A percentile compares a stretch with the other conserved stretches of the same genome.
phyloP scores from a whole-genome alignment of 371 early-diverging fungal genomes.

The Enterocytospora artemiae region DNA sequence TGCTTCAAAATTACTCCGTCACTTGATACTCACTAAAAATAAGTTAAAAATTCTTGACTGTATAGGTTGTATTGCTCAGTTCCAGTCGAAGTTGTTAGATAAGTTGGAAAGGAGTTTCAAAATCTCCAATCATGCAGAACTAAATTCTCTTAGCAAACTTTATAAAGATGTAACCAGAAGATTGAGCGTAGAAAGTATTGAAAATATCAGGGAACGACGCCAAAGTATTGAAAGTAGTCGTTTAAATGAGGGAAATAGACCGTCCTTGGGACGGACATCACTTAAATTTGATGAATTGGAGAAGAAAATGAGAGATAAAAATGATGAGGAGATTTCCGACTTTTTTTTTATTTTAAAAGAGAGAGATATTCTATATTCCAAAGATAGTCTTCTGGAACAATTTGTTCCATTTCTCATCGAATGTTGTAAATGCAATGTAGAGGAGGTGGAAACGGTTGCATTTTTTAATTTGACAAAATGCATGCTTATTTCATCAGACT shows the following conservation, averaged over 20 bases:
- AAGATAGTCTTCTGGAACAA: conserved; percentile 28
- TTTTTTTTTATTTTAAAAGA: conserved; percentile 55
- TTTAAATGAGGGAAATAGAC: neutral
- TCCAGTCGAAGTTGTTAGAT: conserved; percentile 43
- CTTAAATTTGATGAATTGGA: conserved; percentile 14
- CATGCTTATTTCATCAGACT: conserved; percentile 39
- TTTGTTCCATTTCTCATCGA: conserved; percentile 38
- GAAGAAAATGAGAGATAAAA: conserved; percentile 20
- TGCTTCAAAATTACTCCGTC: conserved; percentile 15
- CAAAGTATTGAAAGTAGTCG: neutral
- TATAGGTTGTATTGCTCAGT: conserved; percentile 51
- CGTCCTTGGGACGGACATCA: neutral
- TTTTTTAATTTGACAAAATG: conserved; percentile 17
- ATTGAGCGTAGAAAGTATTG: neutral
- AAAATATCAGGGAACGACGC: neutral
- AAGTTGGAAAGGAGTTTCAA: conserved; percentile 46
- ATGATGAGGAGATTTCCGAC: conserved; percentile 56
- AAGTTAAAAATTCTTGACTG: conserved; percentile 39
- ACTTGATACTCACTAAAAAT: conserved; percentile 12
- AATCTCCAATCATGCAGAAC: conserved; percentile 17
- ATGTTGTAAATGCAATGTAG: neutral
- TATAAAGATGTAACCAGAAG: neutral
- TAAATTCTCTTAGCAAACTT: conserved; percentile 7
- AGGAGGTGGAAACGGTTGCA: conserved; percentile 14
- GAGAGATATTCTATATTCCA: conserved; percentile 53